Percentiles rank a stretch among this genome's conserved stretches.
These are phyloP conservation scores for Pythium aristosporum DNA, from an alignment of 352 stramenopile species.

Conservation along the genomic window DNA sequence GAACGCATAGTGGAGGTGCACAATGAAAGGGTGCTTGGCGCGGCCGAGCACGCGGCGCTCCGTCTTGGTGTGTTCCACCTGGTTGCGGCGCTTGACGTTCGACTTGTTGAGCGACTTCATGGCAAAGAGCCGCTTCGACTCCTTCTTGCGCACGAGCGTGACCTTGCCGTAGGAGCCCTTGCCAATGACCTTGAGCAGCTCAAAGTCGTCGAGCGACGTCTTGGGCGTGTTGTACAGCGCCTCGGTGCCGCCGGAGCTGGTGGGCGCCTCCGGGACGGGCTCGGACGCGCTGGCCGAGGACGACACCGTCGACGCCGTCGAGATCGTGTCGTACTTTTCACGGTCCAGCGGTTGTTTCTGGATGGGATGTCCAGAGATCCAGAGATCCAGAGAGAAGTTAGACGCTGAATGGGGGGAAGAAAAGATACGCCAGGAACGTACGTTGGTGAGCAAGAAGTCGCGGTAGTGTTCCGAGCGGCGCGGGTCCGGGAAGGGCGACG, in stretches of 20 bases:
- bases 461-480: constrained; percentile 71
- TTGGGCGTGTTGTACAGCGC: constrained; percentile 86
- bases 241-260: constrained; percentile 40
- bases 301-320: constrained; percentile 14
- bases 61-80: constrained; percentile 95
- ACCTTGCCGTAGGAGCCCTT: constrained; percentile 90
- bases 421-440: constrained; percentile 28
- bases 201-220: constrained; percentile 87
- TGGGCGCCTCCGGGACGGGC: constrained; percentile 33
- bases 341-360: constrained; percentile 77
- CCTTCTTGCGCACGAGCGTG: constrained; percentile 84
- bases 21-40: constrained; percentile 98
- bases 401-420: neutral
- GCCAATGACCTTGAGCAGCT: constrained; percentile 85
- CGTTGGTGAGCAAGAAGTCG: constrained; percentile 79
- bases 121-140: constrained; percentile 92
- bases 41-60: constrained; percentile 98
- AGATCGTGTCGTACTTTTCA: constrained; percentile 27
- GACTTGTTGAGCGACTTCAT: constrained; percentile 99
- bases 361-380: neutral
- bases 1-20: constrained; percentile 98
- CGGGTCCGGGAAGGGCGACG: constrained; percentile 60
- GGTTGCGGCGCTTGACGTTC: constrained; percentile 91
- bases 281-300: constrained; percentile 40
- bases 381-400: constrained; percentile 1